A percentile compares a stretch with the other conserved stretches of the same genome.
Evolutionary conservation across 768 basidiomycete species (phyloP).

Genomic region (Cystofilobasidium ferigula): DNA sequence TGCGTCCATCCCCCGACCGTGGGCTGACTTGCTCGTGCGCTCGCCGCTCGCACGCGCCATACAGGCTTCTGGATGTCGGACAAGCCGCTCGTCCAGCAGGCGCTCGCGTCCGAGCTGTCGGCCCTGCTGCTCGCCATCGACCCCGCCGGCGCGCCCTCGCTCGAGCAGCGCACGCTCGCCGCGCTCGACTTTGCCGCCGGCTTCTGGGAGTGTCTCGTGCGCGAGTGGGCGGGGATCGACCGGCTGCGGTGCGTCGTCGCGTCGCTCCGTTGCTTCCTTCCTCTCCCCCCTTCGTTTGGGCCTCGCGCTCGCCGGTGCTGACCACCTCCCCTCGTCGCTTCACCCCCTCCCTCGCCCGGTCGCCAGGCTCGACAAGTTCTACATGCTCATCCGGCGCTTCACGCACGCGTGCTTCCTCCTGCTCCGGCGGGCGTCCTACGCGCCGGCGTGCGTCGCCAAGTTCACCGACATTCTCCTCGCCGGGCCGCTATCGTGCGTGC

Average conservation of each 20-base stretch:
- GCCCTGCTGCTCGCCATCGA: conserved; percentile 64
- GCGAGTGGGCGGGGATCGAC: conserved; percentile 92
- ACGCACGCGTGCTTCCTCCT: conserved; percentile 75
- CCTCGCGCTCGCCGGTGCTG: too few species aligned
- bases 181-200: conserved; percentile 69
- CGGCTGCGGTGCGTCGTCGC: conserved; percentile 56
- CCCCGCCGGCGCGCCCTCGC: conserved; percentile 34
- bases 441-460: conserved; percentile 45
- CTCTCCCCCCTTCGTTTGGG: background rate
- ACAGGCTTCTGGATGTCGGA: conserved; percentile 99
- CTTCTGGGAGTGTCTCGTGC: conserved; percentile 80
- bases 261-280: background rate
- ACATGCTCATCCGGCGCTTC: conserved; percentile 83
- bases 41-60: background rate
- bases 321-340: background rate
- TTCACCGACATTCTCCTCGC: conserved; percentile 58
- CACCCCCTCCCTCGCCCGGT: background rate
- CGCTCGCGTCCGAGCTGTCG: conserved; percentile 72
- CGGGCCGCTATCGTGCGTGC: conserved; percentile 71
- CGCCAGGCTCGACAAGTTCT: conserved; percentile 86
- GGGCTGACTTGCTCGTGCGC: background rate
- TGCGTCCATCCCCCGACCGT: background rate
- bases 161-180: conserved; percentile 36
- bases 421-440: conserved; percentile 62
- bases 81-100: conserved; percentile 91